Conservation (phyloP, 2,329 filamentous ascomycete species). For the Clarireedia hainanense region DNA sequence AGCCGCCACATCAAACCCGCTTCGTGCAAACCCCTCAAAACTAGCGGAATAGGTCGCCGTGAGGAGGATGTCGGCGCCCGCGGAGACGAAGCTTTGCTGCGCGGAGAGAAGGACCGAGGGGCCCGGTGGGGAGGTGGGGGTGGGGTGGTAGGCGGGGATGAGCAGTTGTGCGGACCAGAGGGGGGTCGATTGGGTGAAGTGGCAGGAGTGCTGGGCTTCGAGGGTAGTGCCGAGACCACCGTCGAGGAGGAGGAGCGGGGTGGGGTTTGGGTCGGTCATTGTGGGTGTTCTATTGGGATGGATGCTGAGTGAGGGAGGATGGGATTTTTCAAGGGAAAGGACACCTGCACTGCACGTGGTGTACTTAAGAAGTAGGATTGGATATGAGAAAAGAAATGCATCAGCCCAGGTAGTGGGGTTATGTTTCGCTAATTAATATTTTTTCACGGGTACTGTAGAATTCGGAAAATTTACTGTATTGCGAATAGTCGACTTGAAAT, state of each 20-base stretch:
- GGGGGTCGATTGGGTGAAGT: slow-evolving; percentile 46
- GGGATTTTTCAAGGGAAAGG: no score
- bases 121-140: slow-evolving; percentile 29
- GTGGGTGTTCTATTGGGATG: not conserved
- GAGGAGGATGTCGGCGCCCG: slow-evolving; percentile 54
- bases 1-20: slow-evolving; percentile 1
- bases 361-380: no score
- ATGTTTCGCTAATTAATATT: no score
- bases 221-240: slow-evolving; percentile 62
- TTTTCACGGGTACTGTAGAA: no score
- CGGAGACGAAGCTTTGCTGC: slow-evolving; percentile 30
- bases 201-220: slow-evolving; percentile 45
- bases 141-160: slow-evolving; percentile 36
- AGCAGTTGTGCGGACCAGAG: slow-evolving; percentile 63
- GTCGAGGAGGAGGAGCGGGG: slow-evolving; percentile 43
- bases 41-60: slow-evolving; percentile 63
- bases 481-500: no score
- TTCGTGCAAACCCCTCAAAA: slow-evolving; percentile 41
- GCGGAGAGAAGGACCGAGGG: not conserved
- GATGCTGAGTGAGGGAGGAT: no score
- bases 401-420: no score
- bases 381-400: no score
- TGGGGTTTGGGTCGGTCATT: not conserved
- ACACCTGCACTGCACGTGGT: no score
- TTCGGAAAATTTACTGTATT: no score